Evolutionary conservation across 164 flowering plant species (phyloP), one percentile per base, ranked within the genome.

Genomic region (Hamamelis virginiana): DNA sequence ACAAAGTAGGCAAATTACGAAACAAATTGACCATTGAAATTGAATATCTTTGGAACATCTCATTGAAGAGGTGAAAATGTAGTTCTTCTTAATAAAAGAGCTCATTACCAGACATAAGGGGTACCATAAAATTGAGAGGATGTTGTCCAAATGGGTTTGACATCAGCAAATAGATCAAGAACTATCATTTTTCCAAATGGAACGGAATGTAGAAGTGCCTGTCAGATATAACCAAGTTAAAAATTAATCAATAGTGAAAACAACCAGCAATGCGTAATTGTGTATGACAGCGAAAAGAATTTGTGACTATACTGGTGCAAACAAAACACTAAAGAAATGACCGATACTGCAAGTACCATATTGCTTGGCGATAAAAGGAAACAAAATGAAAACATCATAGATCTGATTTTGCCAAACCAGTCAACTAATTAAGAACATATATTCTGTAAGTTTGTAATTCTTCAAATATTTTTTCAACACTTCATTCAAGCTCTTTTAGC

Each of bases 121-220:
- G 92, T 91, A 65, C 91, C 93, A 76, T 87, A 95, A 77, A 92
- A 95, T 60, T 95, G 99, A 65, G 91, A 86, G 46, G 99, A 91
- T 26, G 72, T 81, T 65, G 72, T 75, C 97, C 99, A 95, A 66
- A 95, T 81, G 22, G 97, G 97, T 75, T 88, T 91, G 78, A 83
- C 99, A 58, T 95, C 99, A 70, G 97, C 99, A 89, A 92, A 95
- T 67, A 95, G 87, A 83, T 92, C 99, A 71, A 95, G 91, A 76
- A 92, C 99, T 65, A 95, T 82, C 99, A 95, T 91, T 87, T 91
- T 95, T 71, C 99, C 99, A 76, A 76, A 76, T 46, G 99, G 99
- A 74, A 95, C 97, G 53, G 99, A 91, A 78, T 91, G 99, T 50
- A 95, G 77, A 77, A 95, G 96, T 72, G 97, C 99, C 99, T 95